Conservation (phyloP, 805 yeast genomes). For the Brettanomyces naardenensis region DNA sequence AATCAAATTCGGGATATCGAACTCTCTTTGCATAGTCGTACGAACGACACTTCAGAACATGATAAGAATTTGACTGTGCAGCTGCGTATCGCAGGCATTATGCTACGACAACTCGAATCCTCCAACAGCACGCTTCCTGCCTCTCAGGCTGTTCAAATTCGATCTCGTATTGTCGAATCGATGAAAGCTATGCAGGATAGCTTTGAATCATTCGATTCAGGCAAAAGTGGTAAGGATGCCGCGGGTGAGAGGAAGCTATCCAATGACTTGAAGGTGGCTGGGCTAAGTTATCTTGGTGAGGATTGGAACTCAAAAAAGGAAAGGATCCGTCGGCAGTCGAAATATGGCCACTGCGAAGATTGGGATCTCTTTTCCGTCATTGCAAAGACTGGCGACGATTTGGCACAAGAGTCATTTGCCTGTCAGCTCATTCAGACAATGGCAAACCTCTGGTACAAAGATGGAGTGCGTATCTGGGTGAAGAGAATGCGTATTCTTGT, state of each 20-base stretch:
- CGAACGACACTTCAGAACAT: slow-evolving; percentile 16
- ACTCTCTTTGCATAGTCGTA: neutral
- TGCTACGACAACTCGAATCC: slow-evolving; percentile 83
- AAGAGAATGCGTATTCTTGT: slow-evolving; percentile 87
- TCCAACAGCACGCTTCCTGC: slow-evolving; percentile 40
- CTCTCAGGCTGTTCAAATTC: slow-evolving; percentile 57
- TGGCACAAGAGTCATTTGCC: slow-evolving; percentile 96
- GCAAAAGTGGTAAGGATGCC: slow-evolving; percentile 49
- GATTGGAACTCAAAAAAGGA: slow-evolving; percentile 84
- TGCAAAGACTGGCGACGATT: slow-evolving; percentile 92
- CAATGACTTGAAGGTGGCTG: slow-evolving; percentile 84
- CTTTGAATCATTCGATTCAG: slow-evolving; percentile 40
- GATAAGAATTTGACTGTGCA: slow-evolving; percentile 69
- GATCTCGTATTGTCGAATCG: slow-evolving; percentile 59
- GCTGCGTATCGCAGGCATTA: slow-evolving; percentile 93
- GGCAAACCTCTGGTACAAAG: slow-evolving; percentile 73
- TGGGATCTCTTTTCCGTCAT: slow-evolving; percentile 97
- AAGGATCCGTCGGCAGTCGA: slow-evolving; percentile 70
- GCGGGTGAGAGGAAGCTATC: slow-evolving; percentile 91
- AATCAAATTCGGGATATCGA: slow-evolving; percentile 1
- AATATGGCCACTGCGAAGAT: slow-evolving; percentile 77
- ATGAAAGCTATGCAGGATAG: slow-evolving; percentile 74
- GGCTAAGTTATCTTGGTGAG: slow-evolving; percentile 71
- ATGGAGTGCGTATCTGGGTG: slow-evolving; percentile 76
- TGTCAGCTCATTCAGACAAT: slow-evolving; percentile 87